These are phyloP conservation scores for Echium plantagineum DNA, from an alignment of 257 asterid species.

Conservation along the genomic window DNA sequence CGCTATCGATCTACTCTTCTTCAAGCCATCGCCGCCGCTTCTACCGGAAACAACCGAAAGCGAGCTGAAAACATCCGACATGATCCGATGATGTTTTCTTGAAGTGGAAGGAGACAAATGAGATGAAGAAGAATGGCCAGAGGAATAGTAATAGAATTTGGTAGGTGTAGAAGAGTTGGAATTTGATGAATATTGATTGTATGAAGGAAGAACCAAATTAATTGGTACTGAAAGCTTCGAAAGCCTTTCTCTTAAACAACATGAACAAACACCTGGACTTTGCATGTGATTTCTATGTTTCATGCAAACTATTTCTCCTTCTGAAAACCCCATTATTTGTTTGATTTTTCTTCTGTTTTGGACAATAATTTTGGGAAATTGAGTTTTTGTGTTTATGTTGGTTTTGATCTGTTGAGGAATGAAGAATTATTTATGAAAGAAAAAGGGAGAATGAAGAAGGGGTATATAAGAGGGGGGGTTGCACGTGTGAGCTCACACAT, in stretches of 20 bases:
- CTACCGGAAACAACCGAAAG: conserved; percentile 13
- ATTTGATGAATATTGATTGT: conserved; percentile 5
- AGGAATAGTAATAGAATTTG: not conserved
- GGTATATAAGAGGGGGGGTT: not conserved
- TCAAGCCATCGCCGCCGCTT: conserved; percentile 10
- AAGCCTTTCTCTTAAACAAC: conserved; percentile 45
- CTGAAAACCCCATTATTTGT: conserved; percentile 41
- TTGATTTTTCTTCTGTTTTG: not conserved
- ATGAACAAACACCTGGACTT: conserved; percentile 58
- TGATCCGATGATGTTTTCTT: conserved; percentile 16
- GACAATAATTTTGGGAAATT: not conserved
- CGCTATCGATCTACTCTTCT: conserved; percentile 54
- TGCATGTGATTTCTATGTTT: conserved; percentile 45
- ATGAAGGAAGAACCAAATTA: not conserved
- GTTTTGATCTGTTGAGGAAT: not conserved
- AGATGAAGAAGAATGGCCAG: conserved; percentile 26
- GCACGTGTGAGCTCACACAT: not conserved
- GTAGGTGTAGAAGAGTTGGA: conserved; percentile 20
- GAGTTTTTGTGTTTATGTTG: not conserved
- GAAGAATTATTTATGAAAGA: not conserved
- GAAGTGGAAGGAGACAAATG: conserved; percentile 20
- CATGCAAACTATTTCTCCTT: conserved; percentile 34
- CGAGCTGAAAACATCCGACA: conserved; percentile 17
- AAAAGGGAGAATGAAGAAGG: not conserved
- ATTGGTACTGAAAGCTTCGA: conserved; percentile 20